Conservation (phyloP, 768 basidiomycete species). For the Coprinopsis strossmayeri region DNA sequence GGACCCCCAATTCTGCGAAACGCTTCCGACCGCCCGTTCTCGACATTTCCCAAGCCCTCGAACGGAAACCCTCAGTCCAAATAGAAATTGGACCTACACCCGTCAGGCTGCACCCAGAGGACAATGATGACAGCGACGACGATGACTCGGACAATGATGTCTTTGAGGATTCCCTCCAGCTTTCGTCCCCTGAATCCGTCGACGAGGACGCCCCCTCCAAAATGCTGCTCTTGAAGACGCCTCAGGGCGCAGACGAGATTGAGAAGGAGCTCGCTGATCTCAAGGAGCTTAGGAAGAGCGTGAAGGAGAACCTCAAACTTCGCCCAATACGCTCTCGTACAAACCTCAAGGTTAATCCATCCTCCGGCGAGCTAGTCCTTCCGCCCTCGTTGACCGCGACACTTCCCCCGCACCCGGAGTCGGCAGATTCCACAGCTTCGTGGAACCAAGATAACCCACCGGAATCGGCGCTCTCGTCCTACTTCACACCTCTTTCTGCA, state of each 20-base stretch:
- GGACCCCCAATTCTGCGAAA: constrained; percentile 23
- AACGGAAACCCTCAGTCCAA: constrained; percentile 29
- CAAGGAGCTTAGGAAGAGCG: constrained; percentile 61
- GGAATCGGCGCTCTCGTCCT: constrained; percentile 27
- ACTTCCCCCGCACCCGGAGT: background rate
- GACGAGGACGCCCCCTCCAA: constrained; percentile 28
- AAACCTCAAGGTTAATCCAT: constrained; percentile 18
- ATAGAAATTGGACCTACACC: constrained; percentile 30
- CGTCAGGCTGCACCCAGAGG: constrained; percentile 14
- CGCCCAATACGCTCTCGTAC: constrained; percentile 62
- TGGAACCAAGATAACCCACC: background rate
- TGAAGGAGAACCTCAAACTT: constrained; percentile 71
- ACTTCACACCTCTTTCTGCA: constrained; percentile 46
- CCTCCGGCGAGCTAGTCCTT: background rate
- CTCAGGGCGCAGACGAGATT: constrained; percentile 42
- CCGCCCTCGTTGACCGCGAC: background rate
- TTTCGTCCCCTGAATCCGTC: constrained; percentile 31
- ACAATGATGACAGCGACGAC: constrained; percentile 29
- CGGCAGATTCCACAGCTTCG: background rate
- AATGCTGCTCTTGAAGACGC: constrained; percentile 1
- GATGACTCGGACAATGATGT: constrained; percentile 30
- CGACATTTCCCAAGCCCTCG: constrained; percentile 30
- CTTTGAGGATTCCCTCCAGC: constrained; percentile 32
- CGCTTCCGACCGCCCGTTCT: constrained; percentile 48
- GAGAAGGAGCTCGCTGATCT: constrained; percentile 62